Base-by-base conservation (phyloP, 768 basidiomycete species). In the Tricholoma hemisulphureum region DNA sequence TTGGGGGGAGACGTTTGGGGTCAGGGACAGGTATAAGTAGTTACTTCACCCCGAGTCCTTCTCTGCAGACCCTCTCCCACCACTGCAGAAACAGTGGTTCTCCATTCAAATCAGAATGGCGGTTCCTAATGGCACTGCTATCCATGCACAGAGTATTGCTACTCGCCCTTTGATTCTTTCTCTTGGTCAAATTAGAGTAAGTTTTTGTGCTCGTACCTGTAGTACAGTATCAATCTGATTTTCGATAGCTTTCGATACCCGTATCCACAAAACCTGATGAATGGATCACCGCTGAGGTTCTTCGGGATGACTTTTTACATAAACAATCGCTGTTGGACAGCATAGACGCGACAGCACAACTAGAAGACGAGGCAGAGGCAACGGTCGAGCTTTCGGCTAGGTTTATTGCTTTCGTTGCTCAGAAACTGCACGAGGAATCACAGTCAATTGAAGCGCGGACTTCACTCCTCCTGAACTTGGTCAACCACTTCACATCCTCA, bases 221-320 rank as follows among this genome's bases (percentile, higher is more conserved):
- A 52, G 46, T 53, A 51, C 5, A 18, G 6, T 57, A 32, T 49
- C 54, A 26, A 46, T 57, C 49, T 34, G 32, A 56, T 56, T 31
- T 41, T 50, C 63, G 24, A 18, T 13, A 94, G 92, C 73, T 96
- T 60, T 88, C 90, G 61, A 86, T 98, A 72, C 93, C 92, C 46
- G 90, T 97, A 58, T 87, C 93, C 46, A 86, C 91, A n/a, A 75
- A 78, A 35, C 61, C 78, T 63, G 86, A 94, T 72, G 85, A 93
- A 73, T 97, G 95, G 95, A 92, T 94, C 68, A 83, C 86, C 54
- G 94, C 95, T 52, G 94, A 96, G 76, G 86, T 95, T 67, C 84
- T 96, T 57, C 81, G 90, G 67, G 94, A 97, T 67, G 91, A 95
- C 58, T 98, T 96, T 71, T 74, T 80, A 56, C 84, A 92, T 72